Evolutionary conservation across 306 rosid genomes (phyloP).

Genomic region (Bauhinia variegata): DNA sequence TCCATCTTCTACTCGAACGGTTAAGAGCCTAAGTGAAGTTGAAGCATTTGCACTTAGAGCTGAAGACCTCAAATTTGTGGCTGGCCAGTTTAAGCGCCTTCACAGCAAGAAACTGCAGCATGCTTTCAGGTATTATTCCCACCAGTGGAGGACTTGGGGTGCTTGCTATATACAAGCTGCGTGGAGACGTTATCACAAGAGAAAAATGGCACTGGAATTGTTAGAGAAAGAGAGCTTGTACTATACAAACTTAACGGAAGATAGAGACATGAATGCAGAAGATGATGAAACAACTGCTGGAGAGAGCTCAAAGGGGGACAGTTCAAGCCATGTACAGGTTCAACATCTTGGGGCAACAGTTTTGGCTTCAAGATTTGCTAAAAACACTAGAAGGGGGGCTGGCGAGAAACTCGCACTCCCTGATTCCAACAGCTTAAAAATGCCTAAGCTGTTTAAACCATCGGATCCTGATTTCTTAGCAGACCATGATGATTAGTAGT

Average conservation of each 20-base stretch:
- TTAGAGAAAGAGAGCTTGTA: constrained; percentile 56
- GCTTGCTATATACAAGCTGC: constrained; percentile 79
- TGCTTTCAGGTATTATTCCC: constrained; percentile 83
- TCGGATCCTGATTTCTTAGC: constrained; percentile 79
- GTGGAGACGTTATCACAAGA: constrained; percentile 71
- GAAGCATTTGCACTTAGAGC: constrained; percentile 90
- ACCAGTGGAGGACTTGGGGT: constrained; percentile 93
- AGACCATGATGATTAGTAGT: constrained; percentile 36
- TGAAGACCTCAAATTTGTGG: constrained; percentile 75
- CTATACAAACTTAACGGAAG: constrained; percentile 37
- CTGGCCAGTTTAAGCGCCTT: constrained; percentile 76
- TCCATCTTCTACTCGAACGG: constrained; percentile 77
- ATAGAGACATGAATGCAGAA: constrained; percentile 17
- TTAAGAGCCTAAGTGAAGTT: constrained; percentile 67
- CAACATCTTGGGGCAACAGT: constrained; percentile 54
- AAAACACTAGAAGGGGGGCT: constrained; percentile 61
- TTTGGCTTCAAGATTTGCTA: constrained; percentile 78
- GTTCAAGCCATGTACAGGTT: not conserved
- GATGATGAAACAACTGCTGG: constrained; percentile 12
- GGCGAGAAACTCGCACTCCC: constrained; percentile 43
- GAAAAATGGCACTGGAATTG: constrained; percentile 63
- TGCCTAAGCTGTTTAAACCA: constrained; percentile 94
- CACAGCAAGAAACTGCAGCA: constrained; percentile 90
- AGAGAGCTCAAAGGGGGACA: constrained; percentile 18
- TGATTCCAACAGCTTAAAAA: constrained; percentile 56